A percentile compares a stretch with the other conserved stretches of the same genome.
These are phyloP conservation scores for Flaveria trinervia DNA, from an alignment of 129 eudicot genomes.

Conservation along the genomic window DNA sequence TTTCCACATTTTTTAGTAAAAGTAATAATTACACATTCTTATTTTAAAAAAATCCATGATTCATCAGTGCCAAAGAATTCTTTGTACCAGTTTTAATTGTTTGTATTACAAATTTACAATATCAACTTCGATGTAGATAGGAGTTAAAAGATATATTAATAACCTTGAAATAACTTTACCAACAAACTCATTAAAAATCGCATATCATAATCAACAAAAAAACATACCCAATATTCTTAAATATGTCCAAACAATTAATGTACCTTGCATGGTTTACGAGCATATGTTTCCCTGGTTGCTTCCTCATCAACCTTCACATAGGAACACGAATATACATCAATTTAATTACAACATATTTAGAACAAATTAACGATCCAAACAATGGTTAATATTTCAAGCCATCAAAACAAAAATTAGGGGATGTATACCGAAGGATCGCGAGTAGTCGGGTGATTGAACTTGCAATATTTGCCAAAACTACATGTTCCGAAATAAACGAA, in stretches of 20 bases:
- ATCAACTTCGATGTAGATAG: too few relatives aligned
- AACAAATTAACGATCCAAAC: background rate
- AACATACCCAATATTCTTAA: background rate
- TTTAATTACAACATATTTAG: background rate
- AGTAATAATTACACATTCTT: too few relatives aligned
- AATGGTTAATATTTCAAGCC: background rate
- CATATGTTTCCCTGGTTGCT: background rate
- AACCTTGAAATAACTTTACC: background rate
- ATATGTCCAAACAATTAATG: background rate
- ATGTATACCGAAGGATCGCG: slow-evolving; percentile 27
- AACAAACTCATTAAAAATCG: slow-evolving; percentile 17
- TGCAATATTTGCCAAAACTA: slow-evolving; percentile 41
- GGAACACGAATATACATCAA: background rate
- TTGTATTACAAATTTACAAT: too few relatives aligned
- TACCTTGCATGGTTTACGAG: slow-evolving; percentile 52
- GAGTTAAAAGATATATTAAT: too few relatives aligned
- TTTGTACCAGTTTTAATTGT: too few relatives aligned
- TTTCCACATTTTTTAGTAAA: too few relatives aligned
- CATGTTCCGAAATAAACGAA: slow-evolving; percentile 40
- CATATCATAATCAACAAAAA: background rate
- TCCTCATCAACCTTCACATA: slow-evolving; percentile 30
- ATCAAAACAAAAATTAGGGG: background rate
- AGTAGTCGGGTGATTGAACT: slow-evolving; percentile 36
- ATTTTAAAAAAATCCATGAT: too few relatives aligned
- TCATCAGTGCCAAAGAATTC: too few relatives aligned